A percentile compares a stretch with the other conserved stretches of the same genome.
Conservation (phyloP, 495 filamentous ascomycete species). For the Evansstolkia leycettana region DNA sequence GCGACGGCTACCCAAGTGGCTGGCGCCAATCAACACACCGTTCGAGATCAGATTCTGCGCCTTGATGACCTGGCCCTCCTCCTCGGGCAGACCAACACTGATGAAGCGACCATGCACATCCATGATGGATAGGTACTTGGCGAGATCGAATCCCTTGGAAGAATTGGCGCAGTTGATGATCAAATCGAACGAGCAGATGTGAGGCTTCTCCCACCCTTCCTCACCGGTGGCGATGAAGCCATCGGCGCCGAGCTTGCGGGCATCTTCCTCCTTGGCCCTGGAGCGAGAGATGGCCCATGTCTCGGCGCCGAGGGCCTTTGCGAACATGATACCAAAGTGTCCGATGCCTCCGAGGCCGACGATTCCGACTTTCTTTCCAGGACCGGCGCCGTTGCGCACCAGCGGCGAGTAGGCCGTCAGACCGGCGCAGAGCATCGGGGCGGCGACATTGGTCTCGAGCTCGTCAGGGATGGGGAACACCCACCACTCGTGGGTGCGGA, state of each 20-base stretch:
- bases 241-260: constrained; percentile 56
- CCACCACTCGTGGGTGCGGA: constrained; percentile 65
- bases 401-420: constrained; percentile 72
- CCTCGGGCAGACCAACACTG: constrained; percentile 73
- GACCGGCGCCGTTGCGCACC: constrained; percentile 57
- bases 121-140: constrained; percentile 63
- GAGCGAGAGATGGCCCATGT: constrained; percentile 58
- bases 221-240: constrained; percentile 57
- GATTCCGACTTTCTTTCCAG: constrained; percentile 72
- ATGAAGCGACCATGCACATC: constrained; percentile 78
- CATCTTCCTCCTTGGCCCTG: constrained; percentile 57
- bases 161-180: constrained; percentile 63
- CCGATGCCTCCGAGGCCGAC: constrained; percentile 71
- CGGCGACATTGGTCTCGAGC: constrained; percentile 52
- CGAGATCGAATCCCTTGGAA: constrained; percentile 54
- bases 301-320: constrained; percentile 59
- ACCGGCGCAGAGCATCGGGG: constrained; percentile 85
- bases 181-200: constrained; percentile 53
- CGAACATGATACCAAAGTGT: constrained; percentile 60
- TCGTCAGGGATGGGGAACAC: constrained; percentile 68
- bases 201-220: constrained; percentile 39
- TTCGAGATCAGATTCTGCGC: constrained; percentile 66
- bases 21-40: constrained; percentile 69
- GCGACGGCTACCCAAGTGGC: constrained; percentile 66
- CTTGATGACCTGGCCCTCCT: constrained; percentile 59